phyloP scores from a whole-genome alignment of 2,329 filamentous ascomycete species.

The Colletotrichum horii region DNA sequence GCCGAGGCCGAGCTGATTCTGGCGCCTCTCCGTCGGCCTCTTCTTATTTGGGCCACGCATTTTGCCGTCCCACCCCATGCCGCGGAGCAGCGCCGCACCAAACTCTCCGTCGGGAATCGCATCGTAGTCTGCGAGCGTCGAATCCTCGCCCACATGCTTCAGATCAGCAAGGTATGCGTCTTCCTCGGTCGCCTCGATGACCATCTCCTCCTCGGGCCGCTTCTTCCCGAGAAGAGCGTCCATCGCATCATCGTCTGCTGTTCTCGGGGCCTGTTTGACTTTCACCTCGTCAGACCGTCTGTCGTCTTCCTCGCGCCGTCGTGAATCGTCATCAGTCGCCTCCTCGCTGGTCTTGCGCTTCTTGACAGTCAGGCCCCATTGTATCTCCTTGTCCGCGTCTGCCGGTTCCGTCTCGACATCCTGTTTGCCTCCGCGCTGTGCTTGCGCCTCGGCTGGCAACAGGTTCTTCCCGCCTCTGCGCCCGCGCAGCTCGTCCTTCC shows the following conservation, averaged over 20 bases:
- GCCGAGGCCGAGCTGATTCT: conserved; percentile 85
- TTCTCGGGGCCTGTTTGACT: conserved; percentile 1
- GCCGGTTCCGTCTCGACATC: conserved; percentile 39
- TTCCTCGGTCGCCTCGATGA: conserved; percentile 65
- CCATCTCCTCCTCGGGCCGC: conserved; percentile 46
- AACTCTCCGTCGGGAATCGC: conserved; percentile 94
- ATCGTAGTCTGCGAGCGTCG: conserved; percentile 84
- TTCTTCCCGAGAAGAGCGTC: conserved; percentile 68
- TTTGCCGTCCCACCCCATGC: conserved; percentile 92
- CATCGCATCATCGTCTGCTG: conserved; percentile 59
- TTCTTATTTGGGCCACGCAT: conserved; percentile 59
- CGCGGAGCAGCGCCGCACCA: conserved; percentile 84
- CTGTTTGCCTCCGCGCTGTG: conserved; percentile 39
- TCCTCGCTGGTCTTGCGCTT: conserved; percentile 63
- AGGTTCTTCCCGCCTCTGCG: conserved; percentile 54
- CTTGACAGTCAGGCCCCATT: conserved; percentile 56
- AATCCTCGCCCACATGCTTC: conserved; percentile 72
- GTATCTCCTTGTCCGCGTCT: conserved; percentile 59
- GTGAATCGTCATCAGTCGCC: conserved; percentile 27
- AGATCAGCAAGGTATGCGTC: conserved; percentile 76
- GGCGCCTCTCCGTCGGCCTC: conserved; percentile 71
- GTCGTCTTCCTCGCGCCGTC: neutral
- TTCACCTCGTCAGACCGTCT: neutral
- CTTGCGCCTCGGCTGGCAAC: conserved; percentile 60
- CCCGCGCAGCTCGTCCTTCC: conserved; percentile 60